These are phyloP conservation scores for Tardiomyces blankii DNA, from an alignment of 1,139 yeast species.

Conservation along the genomic window DNA sequence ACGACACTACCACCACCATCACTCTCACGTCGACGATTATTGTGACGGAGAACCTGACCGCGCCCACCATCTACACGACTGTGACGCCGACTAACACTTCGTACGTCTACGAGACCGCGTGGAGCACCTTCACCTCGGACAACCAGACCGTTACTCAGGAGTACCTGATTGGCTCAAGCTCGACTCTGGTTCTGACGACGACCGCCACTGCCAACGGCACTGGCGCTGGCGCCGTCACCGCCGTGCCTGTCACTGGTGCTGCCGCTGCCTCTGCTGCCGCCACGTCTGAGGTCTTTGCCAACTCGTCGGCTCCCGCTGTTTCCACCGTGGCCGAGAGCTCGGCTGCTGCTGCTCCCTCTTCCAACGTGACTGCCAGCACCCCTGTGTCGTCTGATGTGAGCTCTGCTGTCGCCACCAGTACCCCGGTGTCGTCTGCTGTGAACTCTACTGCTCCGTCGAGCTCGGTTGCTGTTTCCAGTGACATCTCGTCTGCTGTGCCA, in stretches of 20 bases:
- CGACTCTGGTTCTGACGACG: neutral
- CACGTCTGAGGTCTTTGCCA: no score
- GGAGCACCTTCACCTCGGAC: neutral
- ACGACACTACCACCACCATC: conserved; percentile 17
- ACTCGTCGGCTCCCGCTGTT: no score
- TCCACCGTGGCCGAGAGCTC: no score
- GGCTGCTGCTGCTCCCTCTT: no score
- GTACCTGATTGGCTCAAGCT: no score
- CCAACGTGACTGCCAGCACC: no score
- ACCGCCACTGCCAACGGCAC: conserved; percentile 1
- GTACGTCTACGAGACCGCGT: neutral
- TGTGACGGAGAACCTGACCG: conserved; percentile 14
- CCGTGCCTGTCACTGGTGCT: conserved; percentile 1
- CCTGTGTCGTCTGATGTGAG: no score
- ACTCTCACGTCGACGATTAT: conserved; percentile 16
- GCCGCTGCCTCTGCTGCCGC: neutral
- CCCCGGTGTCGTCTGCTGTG: no score
- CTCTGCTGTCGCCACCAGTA: no score
- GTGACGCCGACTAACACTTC: neutral
- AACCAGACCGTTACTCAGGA: neutral
- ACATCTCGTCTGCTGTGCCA: no score
- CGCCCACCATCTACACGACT: conserved; percentile 6
- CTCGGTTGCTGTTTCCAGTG: no score
- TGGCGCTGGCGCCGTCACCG: conserved; percentile 2
- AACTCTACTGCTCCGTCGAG: no score